A percentile compares a stretch with the other conserved stretches of the same genome.
Evolutionary conservation across 495 filamentous ascomycete species (phyloP).

Genomic region (Aspergillus biplanus): DNA sequence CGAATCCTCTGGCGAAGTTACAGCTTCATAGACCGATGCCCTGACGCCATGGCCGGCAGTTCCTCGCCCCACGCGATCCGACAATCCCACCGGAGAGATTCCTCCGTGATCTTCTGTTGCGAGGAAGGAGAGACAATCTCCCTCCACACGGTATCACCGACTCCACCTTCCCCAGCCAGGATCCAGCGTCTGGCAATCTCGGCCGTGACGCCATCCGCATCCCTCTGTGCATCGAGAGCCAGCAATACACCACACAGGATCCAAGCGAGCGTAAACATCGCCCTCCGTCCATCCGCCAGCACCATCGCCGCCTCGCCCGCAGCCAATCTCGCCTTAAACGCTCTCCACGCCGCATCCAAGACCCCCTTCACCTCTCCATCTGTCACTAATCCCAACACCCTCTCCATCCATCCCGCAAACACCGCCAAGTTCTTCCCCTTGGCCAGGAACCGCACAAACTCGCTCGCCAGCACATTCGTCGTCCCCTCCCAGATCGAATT

Average conservation of each 20-base stretch:
- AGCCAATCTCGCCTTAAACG: constrained; percentile 22
- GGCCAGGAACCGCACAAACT: constrained; percentile 61
- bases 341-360: not conserved
- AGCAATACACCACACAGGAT: constrained; percentile 35
- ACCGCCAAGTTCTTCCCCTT: constrained; percentile 45
- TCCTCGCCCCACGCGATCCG: constrained; percentile 39
- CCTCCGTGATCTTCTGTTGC: constrained; percentile 4
- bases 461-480: constrained; percentile 68
- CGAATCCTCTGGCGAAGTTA: not conserved
- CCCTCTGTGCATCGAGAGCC: constrained; percentile 35
- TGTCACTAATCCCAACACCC: constrained; percentile 14
- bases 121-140: constrained; percentile 28
- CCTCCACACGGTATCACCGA: constrained; percentile 36
- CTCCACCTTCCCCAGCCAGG: constrained; percentile 31
- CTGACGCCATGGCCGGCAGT: constrained; percentile 30
- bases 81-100: constrained; percentile 38
- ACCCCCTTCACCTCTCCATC: not conserved
- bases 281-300: constrained; percentile 38
- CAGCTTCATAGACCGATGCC: constrained; percentile 33
- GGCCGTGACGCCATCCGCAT: constrained; percentile 31
- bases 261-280: constrained; percentile 44
- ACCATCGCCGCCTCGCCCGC: constrained; percentile 8
- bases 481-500: constrained; percentile 79
- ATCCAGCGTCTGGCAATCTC: constrained; percentile 44
- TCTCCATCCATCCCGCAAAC: constrained; percentile 32